Conservation (phyloP, 148 eudicot species). For the Spergularia bocconei region DNA sequence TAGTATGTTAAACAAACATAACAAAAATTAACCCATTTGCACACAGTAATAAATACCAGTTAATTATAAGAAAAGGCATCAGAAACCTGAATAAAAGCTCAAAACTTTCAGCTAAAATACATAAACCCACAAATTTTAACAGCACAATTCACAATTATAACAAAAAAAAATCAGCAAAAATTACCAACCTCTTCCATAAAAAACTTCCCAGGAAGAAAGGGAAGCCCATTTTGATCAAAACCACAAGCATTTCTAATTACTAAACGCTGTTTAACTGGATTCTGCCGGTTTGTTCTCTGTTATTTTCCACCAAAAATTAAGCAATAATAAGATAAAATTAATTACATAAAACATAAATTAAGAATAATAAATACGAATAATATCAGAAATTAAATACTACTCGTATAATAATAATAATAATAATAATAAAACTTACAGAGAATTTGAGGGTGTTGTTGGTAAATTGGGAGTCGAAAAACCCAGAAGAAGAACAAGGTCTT, state of each 20-base stretch:
- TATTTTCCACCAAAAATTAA: not conserved
- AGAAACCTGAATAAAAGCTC: not conserved
- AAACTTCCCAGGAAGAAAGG: conserved; percentile 46
- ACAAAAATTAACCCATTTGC: too few species aligned
- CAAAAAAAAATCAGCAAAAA: not conserved
- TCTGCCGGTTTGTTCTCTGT: conserved; percentile 46
- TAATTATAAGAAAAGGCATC: not conserved
- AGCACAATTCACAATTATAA: not conserved
- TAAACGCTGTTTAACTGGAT: conserved; percentile 29
- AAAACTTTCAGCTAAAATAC: not conserved
- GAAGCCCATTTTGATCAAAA: conserved; percentile 56
- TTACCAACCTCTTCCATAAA: conserved; percentile 66
- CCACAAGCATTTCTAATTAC: conserved; percentile 48
- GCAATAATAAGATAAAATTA: conserved; percentile 3
- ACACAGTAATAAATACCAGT: not conserved
- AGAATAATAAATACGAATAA: not conserved
- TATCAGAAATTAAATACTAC: not conserved
- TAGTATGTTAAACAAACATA: too few species aligned
- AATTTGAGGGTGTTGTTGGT: conserved; percentile 36
- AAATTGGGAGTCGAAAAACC: conserved; percentile 29
- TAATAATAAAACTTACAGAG: conserved; percentile 31
- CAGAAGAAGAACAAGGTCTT: conserved; percentile 39
- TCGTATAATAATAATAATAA: not conserved
- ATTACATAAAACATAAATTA: not conserved
- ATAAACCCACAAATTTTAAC: conserved; percentile 11